phyloP scores from a whole-genome alignment of 2,329 filamentous ascomycete species.

The Fusarium papillatum region DNA sequence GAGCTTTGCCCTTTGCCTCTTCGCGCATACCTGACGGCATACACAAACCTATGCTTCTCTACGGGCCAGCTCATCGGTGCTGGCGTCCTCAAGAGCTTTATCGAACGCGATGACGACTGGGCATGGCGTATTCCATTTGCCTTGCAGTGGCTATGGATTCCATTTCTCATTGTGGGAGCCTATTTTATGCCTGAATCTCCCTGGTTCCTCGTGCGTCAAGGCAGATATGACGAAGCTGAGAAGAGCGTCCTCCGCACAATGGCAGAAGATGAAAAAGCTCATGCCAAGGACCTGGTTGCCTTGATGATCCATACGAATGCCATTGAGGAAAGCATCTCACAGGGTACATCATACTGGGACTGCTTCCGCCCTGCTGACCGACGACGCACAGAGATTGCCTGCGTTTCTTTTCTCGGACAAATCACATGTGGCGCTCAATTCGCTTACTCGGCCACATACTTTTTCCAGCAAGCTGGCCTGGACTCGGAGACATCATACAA shows the following conservation, averaged over 20 bases:
- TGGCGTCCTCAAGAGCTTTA: background rate
- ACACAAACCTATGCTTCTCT: background rate
- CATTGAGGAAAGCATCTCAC: background rate
- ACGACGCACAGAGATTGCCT: background rate
- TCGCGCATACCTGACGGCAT: background rate
- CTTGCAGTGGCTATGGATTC: background rate
- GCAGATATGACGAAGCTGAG: background rate
- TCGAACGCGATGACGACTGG: background rate
- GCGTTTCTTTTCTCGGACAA: background rate
- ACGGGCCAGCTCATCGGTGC: background rate
- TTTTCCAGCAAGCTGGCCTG: background rate
- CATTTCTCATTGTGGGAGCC: background rate
- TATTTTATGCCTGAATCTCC: background rate
- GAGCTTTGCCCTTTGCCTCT: background rate
- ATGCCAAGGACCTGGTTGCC: background rate
- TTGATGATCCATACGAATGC: background rate
- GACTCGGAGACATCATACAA: background rate
- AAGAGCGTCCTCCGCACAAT: background rate
- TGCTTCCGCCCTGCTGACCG: background rate
- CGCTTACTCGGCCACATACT: background rate
- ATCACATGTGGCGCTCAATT: background rate
- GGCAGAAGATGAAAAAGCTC: too few relatives aligned
- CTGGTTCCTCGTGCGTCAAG: background rate
- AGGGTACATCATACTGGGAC: background rate
- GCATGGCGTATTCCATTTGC: background rate